Conservation (phyloP, 192 early-diverging fungal species). For the Coemansia umbellata region DNA sequence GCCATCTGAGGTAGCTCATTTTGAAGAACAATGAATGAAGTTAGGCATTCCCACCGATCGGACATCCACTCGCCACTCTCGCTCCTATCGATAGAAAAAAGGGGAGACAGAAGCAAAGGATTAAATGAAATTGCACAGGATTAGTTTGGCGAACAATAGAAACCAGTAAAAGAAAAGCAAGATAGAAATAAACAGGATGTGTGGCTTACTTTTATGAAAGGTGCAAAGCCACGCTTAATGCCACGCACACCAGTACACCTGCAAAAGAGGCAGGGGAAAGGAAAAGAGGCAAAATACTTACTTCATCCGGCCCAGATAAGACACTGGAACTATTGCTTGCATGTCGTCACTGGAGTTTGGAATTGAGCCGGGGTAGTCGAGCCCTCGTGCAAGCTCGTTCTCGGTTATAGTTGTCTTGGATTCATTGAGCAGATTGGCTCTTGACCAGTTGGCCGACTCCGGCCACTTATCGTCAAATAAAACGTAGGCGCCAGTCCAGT, state of each 20-base stretch:
- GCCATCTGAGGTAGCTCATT: constrained; percentile 41
- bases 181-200: neutral
- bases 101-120: too few species aligned
- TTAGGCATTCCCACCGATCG: constrained; percentile 46
- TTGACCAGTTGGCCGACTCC: constrained; percentile 20
- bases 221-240: too few species aligned
- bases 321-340: constrained; percentile 34
- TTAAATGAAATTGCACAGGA: too few species aligned
- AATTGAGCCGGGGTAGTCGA: constrained; percentile 44
- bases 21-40: constrained; percentile 40
- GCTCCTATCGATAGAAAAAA: too few species aligned
- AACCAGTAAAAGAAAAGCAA: neutral
- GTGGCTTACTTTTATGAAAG: neutral
- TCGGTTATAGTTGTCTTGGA: constrained; percentile 8
- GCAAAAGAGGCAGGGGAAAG: neutral
- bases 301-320: constrained; percentile 47
- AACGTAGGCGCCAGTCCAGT: constrained; percentile 41
- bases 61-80: constrained; percentile 50
- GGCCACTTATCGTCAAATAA: constrained; percentile 32
- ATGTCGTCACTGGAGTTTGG: constrained; percentile 26
- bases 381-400: constrained; percentile 23
- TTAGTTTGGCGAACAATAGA: neutral
- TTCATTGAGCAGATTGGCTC: constrained; percentile 13
- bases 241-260: too few species aligned
- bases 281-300: constrained; percentile 8